phyloP scores from a whole-genome alignment of 768 basidiomycete species.

The Coprinellus aureogranulatus region DNA sequence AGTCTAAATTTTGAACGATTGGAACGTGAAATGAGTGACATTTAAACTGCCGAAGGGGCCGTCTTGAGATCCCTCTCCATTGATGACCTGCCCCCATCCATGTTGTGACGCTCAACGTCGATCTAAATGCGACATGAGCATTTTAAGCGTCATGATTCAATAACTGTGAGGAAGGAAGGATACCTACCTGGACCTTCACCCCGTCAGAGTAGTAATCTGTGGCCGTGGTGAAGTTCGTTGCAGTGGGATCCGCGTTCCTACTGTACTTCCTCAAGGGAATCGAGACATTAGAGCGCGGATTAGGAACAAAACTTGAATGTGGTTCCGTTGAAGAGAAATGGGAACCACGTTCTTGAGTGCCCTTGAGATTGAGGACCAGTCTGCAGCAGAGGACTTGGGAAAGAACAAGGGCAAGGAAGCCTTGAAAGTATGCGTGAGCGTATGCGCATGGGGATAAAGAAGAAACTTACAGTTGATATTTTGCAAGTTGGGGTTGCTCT shows the following conservation, averaged over 20 bases:
- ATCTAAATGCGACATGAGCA: too few relatives aligned
- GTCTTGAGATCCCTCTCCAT: neutral
- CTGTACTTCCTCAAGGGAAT: slow-evolving; percentile 14
- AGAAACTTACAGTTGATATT: slow-evolving; percentile 13
- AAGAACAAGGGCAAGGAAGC: slow-evolving; percentile 14
- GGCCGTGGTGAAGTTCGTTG: neutral
- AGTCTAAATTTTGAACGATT: too few relatives aligned
- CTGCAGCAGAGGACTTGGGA: slow-evolving; percentile 17
- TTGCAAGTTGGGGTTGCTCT: slow-evolving; percentile 13
- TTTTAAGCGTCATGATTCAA: too few relatives aligned
- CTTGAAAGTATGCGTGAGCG: neutral
- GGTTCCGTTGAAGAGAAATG: neutral
- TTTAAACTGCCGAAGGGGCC: neutral
- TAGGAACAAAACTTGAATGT: slow-evolving; percentile 6
- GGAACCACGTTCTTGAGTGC: neutral
- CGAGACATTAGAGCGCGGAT: slow-evolving; percentile 5
- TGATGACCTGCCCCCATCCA: neutral
- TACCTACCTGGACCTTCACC: slow-evolving; percentile 14
- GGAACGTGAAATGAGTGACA: too few relatives aligned
- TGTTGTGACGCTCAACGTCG: neutral
- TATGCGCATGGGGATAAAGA: neutral
- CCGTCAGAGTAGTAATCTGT: slow-evolving; percentile 9
- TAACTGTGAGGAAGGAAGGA: neutral
- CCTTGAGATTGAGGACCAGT: slow-evolving; percentile 13
- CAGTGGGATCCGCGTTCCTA: slow-evolving; percentile 1